Evolutionary conservation across 2,329 filamentous ascomycete species (phyloP).

Genomic region (Hypoxylon sp.): DNA sequence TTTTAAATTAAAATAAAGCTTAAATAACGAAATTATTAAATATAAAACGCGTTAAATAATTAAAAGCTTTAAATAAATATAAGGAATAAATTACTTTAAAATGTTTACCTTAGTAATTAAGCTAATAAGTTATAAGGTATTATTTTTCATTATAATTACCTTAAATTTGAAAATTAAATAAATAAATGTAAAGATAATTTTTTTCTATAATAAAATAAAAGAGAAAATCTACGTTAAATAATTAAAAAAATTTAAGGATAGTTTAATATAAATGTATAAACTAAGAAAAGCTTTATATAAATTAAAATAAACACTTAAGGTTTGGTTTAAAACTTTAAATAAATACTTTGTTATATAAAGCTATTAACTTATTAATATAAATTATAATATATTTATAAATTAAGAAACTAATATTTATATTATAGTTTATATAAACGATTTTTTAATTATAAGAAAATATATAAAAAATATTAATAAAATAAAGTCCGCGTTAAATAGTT

Average conservation of each 20-base stretch:
- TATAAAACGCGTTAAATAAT: conserved; percentile 26
- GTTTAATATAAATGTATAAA: too few relatives aligned
- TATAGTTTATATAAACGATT: too few relatives aligned
- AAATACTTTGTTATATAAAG: too few relatives aligned
- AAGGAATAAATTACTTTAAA: conserved; percentile 23
- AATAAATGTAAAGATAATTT: conserved; percentile 26
- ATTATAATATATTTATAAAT: too few relatives aligned
- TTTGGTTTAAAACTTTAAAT: too few relatives aligned
- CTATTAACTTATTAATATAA: too few relatives aligned
- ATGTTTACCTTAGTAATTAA: conserved; percentile 30
- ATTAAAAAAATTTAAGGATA: not conserved
- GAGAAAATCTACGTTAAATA: conserved; percentile 31
- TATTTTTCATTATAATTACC: conserved; percentile 17
- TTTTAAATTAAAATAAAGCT: conserved; percentile 11
- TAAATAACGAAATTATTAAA: conserved; percentile 10
- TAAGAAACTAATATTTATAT: too few relatives aligned
- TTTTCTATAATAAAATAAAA: conserved; percentile 28
- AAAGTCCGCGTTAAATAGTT: too few relatives aligned
- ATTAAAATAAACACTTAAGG: too few relatives aligned
- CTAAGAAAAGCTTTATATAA: too few relatives aligned
- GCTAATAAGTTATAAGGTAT: conserved; percentile 32
- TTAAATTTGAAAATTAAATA: conserved; percentile 32
- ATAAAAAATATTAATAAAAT: too few relatives aligned
- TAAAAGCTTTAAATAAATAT: conserved; percentile 18
- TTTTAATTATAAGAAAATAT: too few relatives aligned